Evolutionary conservation across 306 rosid species (phyloP).

Genomic region (Pueraria montana): DNA sequence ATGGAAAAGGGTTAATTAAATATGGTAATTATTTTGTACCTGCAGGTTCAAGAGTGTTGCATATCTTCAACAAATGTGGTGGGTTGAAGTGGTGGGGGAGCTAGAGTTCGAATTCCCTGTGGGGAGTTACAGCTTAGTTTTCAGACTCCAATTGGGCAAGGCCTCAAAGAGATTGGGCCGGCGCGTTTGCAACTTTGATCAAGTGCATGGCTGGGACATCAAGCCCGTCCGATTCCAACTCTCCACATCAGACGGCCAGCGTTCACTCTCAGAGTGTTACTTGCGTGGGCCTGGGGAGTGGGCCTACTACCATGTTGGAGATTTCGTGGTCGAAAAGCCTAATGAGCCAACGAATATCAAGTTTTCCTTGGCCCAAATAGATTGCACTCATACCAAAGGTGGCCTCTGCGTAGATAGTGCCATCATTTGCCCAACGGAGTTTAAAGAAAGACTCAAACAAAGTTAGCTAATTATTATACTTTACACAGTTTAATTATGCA

Average conservation of each 20-base stretch:
- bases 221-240: constrained; percentile 82
- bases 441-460: constrained; percentile 37
- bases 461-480: constrained; percentile 22
- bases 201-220: constrained; percentile 90
- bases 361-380: constrained; percentile 89
- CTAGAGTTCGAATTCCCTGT: constrained; percentile 77
- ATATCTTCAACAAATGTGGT: constrained; percentile 91
- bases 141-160: constrained; percentile 80
- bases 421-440: constrained; percentile 62
- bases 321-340: constrained; percentile 57
- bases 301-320: constrained; percentile 74
- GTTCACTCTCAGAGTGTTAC: constrained; percentile 57
- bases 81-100: constrained; percentile 94
- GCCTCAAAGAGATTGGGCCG: constrained; percentile 66
- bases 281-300: constrained; percentile 65
- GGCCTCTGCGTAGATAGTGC: constrained; percentile 83
- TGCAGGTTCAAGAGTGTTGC: constrained; percentile 80
- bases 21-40: background rate
- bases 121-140: constrained; percentile 72
- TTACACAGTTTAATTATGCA: background rate
- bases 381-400: constrained; percentile 95
- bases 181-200: constrained; percentile 61
- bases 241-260: constrained; percentile 74
- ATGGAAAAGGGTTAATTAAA: background rate
- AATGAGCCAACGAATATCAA: constrained; percentile 55